phyloP scores from a whole-genome alignment of 306 rosid genomes.

The Hippophae rhamnoides region DNA sequence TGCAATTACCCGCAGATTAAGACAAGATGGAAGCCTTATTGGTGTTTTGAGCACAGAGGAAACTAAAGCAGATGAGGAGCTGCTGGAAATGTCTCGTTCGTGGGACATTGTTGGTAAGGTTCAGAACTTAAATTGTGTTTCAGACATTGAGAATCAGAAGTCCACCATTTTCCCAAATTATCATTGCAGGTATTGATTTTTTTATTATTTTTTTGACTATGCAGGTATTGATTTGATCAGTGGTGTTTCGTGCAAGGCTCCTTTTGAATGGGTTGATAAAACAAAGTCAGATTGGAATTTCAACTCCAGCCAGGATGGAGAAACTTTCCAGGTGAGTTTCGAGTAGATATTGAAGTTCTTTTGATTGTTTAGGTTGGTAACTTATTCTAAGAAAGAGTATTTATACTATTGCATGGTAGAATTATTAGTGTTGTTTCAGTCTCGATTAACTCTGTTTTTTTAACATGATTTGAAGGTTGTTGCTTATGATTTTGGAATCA shows the following conservation, averaged over 20 bases:
- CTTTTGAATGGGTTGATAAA: constrained; percentile 74
- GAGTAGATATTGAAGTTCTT: background rate
- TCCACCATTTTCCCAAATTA: background rate
- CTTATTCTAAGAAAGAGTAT: background rate
- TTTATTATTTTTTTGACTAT: constrained; percentile 16
- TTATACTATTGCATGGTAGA: too few relatives aligned
- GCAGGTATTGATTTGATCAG: constrained; percentile 88
- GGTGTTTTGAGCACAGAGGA: constrained; percentile 87
- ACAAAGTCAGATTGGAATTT: constrained; percentile 63
- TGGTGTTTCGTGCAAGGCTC: constrained; percentile 79
- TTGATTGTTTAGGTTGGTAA: background rate
- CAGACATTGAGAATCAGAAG: constrained; percentile 1
- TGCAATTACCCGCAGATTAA: constrained; percentile 81
- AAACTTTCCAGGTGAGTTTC: constrained; percentile 51
- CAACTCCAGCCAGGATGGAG: constrained; percentile 28
- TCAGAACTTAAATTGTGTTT: constrained; percentile 1
- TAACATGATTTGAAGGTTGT: constrained; percentile 49
- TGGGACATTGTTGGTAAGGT: constrained; percentile 95
- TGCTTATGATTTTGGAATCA: constrained; percentile 94
- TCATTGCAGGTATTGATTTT: too few relatives aligned
- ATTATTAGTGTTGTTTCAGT: too few relatives aligned
- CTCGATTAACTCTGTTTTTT: background rate
- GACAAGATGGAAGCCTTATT: constrained; percentile 91
- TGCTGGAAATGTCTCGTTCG: constrained; percentile 62
- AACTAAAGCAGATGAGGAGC: constrained; percentile 71